Conservation (phyloP, 257 asterid genomes). For the Fraxinus anomala region DNA sequence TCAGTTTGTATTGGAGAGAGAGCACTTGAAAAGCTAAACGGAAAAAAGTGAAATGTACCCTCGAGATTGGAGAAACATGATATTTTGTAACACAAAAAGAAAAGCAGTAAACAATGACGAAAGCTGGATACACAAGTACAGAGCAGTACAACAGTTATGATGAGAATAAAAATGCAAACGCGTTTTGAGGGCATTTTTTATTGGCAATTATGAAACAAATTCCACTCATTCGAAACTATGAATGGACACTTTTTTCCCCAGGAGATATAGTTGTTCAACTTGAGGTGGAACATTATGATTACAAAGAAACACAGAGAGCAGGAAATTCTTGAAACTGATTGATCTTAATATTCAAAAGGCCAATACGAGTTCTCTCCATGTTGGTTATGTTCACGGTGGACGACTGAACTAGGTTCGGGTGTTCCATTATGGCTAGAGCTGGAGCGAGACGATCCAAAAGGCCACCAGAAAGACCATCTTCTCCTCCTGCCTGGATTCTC, state of each 20-base stretch:
- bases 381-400: constrained; percentile 51
- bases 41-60: neutral
- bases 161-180: neutral
- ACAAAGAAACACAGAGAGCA: constrained; percentile 30
- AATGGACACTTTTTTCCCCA: neutral
- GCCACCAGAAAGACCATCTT: constrained; percentile 88
- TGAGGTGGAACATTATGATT: constrained; percentile 31
- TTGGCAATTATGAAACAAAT: neutral
- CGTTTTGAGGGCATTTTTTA: neutral
- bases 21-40: neutral
- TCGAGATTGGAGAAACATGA: neutral
- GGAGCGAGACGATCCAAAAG: constrained; percentile 62
- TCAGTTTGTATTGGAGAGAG: too few relatives aligned
- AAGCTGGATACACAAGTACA: neutral
- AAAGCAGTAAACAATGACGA: neutral
- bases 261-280: constrained; percentile 37
- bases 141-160: neutral
- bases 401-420: constrained; percentile 54
- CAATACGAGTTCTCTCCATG: constrained; percentile 59
- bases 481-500: constrained; percentile 53
- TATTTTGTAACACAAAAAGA: too few relatives aligned
- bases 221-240: constrained; percentile 8
- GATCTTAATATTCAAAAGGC: constrained; percentile 64
- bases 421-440: constrained; percentile 39
- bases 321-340: neutral